A percentile compares a stretch with the other conserved stretches of the same genome.
phyloP scores from a whole-genome alignment of 2,329 filamentous ascomycete genomes.

The Whalleya microplaca region DNA sequence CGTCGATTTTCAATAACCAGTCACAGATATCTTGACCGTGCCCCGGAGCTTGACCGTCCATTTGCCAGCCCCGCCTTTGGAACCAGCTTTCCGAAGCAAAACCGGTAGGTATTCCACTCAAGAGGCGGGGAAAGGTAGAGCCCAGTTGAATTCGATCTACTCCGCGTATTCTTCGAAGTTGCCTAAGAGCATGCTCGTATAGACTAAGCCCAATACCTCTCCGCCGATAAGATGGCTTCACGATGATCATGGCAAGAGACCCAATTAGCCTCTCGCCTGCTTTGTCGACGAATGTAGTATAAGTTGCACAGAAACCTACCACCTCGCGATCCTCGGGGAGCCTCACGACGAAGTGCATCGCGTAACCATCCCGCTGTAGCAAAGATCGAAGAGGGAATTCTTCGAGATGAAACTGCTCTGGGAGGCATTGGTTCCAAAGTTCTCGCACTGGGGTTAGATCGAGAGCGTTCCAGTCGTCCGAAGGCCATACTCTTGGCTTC shows the following conservation, averaged over 20 bases:
- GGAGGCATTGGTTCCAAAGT: conserved; percentile 52
- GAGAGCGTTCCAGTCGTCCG: conserved; percentile 41
- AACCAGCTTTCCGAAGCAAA: conserved; percentile 55
- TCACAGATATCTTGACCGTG: conserved; percentile 56
- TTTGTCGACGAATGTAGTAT: conserved; percentile 59
- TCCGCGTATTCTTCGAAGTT: conserved; percentile 54
- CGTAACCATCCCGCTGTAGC: conserved; percentile 58
- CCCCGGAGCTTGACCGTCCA: conserved; percentile 48
- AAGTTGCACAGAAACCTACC: conserved; percentile 64
- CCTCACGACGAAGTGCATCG: conserved; percentile 60
- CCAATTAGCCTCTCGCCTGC: conserved; percentile 57
- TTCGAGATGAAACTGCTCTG: conserved; percentile 51
- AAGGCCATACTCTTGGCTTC: conserved; percentile 45
- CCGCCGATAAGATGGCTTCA: conserved; percentile 50
- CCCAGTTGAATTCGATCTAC: conserved; percentile 60
- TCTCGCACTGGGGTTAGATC: conserved; percentile 44
- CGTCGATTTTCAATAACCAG: conserved; percentile 56
- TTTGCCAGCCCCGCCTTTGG: conserved; percentile 55
- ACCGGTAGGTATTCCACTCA: conserved; percentile 56
- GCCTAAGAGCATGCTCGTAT: conserved; percentile 54
- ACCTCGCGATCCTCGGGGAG: conserved; percentile 48
- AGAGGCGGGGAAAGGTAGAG: conserved; percentile 60
- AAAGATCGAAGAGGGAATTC: conserved; percentile 48
- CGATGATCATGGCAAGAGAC: conserved; percentile 58
- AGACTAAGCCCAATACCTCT: conserved; percentile 58